These are phyloP conservation scores for Suillus clintonianus DNA, from an alignment of 768 basidiomycete genomes.

Conservation along the genomic window DNA sequence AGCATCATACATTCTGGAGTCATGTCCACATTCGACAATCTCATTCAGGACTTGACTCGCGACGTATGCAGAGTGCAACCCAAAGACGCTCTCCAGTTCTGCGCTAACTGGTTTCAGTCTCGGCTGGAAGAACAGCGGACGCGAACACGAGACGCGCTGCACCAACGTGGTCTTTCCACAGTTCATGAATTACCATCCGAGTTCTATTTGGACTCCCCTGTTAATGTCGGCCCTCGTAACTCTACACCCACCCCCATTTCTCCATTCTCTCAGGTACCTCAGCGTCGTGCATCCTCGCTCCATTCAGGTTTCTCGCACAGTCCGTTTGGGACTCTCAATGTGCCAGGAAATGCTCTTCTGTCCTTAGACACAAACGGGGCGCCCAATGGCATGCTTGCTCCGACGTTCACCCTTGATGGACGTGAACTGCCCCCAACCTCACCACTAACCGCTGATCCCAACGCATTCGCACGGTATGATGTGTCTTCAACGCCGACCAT, in stretches of 20 bases:
- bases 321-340: slow-evolving; percentile 79
- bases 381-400: slow-evolving; percentile 39
- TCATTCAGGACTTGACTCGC: slow-evolving; percentile 83
- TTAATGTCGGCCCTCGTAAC: slow-evolving; percentile 30
- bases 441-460: slow-evolving; percentile 49
- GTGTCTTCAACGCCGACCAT: slow-evolving; percentile 45
- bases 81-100: slow-evolving; percentile 88
- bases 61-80: slow-evolving; percentile 87
- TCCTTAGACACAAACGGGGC: slow-evolving; percentile 43
- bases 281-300: slow-evolving; percentile 57
- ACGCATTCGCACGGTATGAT: slow-evolving; percentile 56
- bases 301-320: slow-evolving; percentile 54
- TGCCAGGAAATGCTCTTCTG: slow-evolving; percentile 78
- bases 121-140: slow-evolving; percentile 84
- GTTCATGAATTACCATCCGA: slow-evolving; percentile 56
- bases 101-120: slow-evolving; percentile 92
- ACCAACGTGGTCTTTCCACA: slow-evolving; percentile 51
- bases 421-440: slow-evolving; percentile 64
- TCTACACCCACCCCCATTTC: slow-evolving; percentile 47
- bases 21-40: slow-evolving; percentile 79
- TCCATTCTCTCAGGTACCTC: slow-evolving; percentile 54
- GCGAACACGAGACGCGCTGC: slow-evolving; percentile 65
- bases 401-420: slow-evolving; percentile 60
- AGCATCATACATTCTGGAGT: slow-evolving; percentile 17
- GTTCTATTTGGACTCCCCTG: slow-evolving; percentile 57